Conservation (phyloP, 768 basidiomycete species). For the Boletus vinaceobasis region DNA sequence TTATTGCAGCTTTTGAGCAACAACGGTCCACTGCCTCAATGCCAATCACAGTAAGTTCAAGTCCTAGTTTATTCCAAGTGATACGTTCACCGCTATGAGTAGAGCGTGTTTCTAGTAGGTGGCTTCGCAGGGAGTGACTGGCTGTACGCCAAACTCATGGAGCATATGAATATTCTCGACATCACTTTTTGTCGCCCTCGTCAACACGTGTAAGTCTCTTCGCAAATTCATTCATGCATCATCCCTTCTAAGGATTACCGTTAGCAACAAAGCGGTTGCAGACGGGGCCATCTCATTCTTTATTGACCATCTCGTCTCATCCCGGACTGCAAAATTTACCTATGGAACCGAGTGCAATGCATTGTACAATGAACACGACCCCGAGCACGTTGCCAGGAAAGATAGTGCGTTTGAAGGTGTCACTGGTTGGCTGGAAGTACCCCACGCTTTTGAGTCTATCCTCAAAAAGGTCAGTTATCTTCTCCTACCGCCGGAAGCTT, state of each 20-base stretch:
- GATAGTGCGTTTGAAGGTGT: slow-evolving; percentile 8
- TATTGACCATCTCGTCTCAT: slow-evolving; percentile 10
- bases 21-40: slow-evolving; percentile 7
- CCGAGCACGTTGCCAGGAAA: slow-evolving; percentile 4
- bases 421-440: slow-evolving; percentile 7
- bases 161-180: slow-evolving; percentile 6
- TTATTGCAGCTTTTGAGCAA: slow-evolving; percentile 12
- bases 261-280: slow-evolving; percentile 15
- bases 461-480: slow-evolving; percentile 3
- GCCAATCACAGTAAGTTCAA: slow-evolving; percentile 5
- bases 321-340: slow-evolving; percentile 9
- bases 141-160: slow-evolving; percentile 10
- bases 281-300: slow-evolving; percentile 13
- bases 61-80: not conserved
- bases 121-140: slow-evolving; percentile 15
- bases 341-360: slow-evolving; percentile 16
- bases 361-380: slow-evolving; percentile 5
- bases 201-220: slow-evolving; percentile 12
- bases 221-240: not conserved
- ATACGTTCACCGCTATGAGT: not conserved
- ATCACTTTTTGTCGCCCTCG: slow-evolving; percentile 9
- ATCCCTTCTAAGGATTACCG: not conserved
- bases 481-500: not conserved
- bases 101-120: slow-evolving; percentile 14
- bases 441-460: slow-evolving; percentile 9